A percentile compares a stretch with the other conserved stretches of the same genome.
Conservation (phyloP, 352 stramenopile genomes). For the Phytophthora vignae region DNA sequence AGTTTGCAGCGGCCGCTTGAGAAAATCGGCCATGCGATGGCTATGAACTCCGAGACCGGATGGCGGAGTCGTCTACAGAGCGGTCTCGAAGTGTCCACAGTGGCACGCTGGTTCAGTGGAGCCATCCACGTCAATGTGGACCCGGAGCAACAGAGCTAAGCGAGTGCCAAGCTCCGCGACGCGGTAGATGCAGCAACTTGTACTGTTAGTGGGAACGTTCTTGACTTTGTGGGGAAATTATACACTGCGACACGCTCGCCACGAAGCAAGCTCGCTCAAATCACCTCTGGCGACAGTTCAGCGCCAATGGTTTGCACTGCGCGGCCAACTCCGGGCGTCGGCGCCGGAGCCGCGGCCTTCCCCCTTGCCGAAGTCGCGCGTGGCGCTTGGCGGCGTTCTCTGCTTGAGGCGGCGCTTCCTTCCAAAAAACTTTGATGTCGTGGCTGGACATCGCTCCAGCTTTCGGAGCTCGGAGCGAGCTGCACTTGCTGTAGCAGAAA, state of each 20-base stretch:
- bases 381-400: neutral
- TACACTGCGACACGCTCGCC: constrained; percentile 30
- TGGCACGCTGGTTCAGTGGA: constrained; percentile 31
- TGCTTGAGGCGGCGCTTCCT: constrained; percentile 10
- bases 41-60: neutral
- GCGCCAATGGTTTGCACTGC: constrained; percentile 21
- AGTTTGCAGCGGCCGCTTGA: constrained; percentile 1
- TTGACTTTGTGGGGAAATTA: constrained; percentile 27
- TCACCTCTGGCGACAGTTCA: constrained; percentile 42
- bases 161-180: neutral
- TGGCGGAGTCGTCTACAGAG: constrained; percentile 1
- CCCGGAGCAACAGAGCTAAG: neutral
- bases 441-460: neutral
- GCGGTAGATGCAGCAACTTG: neutral
- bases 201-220: neutral
- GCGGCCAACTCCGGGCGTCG: neutral
- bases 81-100: constrained; percentile 12
- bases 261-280: constrained; percentile 27
- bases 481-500: constrained; percentile 38
- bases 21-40: constrained; percentile 27
- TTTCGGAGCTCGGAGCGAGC: neutral
- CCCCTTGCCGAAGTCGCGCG: neutral
- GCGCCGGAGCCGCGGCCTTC: neutral
- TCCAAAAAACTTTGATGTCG: constrained; percentile 33
- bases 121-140: constrained; percentile 25